Conservation (phyloP, 2,329 filamentous ascomycete genomes). For the Scedosporium minutisporum region DNA sequence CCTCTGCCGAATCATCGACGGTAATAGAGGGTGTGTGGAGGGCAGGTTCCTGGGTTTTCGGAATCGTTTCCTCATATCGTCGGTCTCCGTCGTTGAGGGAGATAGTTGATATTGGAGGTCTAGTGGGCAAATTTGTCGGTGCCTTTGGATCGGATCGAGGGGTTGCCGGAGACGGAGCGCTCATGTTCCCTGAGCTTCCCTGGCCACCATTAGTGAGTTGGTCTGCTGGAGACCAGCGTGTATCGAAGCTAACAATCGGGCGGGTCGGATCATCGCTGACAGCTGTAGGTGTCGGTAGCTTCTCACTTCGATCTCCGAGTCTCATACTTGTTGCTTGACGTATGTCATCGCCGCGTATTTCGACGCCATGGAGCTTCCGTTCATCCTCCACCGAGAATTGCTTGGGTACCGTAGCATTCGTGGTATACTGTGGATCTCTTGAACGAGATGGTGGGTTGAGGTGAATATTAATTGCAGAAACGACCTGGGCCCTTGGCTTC, state of each 20-base stretch:
- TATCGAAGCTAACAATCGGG: slow-evolving; percentile 95
- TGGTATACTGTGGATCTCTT: slow-evolving; percentile 69
- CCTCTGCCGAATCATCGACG: background rate
- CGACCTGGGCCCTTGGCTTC: slow-evolving; percentile 14
- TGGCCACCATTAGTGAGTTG: slow-evolving; percentile 57
- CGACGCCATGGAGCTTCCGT: slow-evolving; percentile 50
- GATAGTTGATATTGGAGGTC: slow-evolving; percentile 30
- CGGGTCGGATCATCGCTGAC: slow-evolving; percentile 85
- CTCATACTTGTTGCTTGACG: slow-evolving; percentile 83
- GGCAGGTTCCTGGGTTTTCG: slow-evolving; percentile 19
- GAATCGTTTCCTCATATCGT: slow-evolving; percentile 23
- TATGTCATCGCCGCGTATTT: slow-evolving; percentile 81
- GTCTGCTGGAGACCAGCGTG: slow-evolving; percentile 67
- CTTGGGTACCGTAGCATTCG: slow-evolving; percentile 41
- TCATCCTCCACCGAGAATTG: slow-evolving; percentile 26
- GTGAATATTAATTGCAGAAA: slow-evolving; percentile 58
- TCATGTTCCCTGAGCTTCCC: slow-evolving; percentile 17
- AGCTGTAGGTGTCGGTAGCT: slow-evolving; percentile 77
- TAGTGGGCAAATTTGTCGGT: slow-evolving; percentile 10
- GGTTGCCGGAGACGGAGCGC: too few species aligned
- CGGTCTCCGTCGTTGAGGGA: slow-evolving; percentile 23
- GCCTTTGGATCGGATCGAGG: slow-evolving; percentile 8
- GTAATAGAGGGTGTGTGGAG: background rate
- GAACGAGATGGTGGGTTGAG: slow-evolving; percentile 77
- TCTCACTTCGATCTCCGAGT: slow-evolving; percentile 75